Evolutionary conservation across 495 filamentous ascomycete genomes (phyloP).

Genomic region (Xanthoparmelia taractica): DNA sequence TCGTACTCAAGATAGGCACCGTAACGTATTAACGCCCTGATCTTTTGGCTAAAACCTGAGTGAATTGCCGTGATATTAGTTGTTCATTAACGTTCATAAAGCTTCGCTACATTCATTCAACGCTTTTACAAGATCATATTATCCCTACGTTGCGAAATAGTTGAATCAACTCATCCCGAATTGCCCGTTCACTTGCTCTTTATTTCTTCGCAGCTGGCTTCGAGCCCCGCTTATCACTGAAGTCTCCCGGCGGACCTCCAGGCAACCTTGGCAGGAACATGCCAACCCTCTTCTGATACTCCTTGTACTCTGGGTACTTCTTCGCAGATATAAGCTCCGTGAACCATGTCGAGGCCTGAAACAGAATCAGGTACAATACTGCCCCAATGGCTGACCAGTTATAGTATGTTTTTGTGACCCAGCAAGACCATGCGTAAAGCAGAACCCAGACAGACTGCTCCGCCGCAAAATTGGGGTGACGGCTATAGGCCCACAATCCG

Average conservation of each 20-base stretch:
- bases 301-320: conserved; percentile 84
- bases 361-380: conserved; percentile 62
- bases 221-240: conserved; percentile 27
- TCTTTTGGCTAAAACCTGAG: no score
- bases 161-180: background rate
- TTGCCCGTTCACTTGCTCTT: background rate
- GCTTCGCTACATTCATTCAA: background rate
- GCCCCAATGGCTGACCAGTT: conserved; percentile 77
- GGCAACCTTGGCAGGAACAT: conserved; percentile 67
- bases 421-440: conserved; percentile 81
- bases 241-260: conserved; percentile 35
- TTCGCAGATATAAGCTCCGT: conserved; percentile 70
- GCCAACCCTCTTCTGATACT: conserved; percentile 76
- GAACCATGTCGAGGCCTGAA: conserved; percentile 80
- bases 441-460: conserved; percentile 88
- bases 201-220: conserved; percentile 10
- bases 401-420: conserved; percentile 55
- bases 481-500: conserved; percentile 76
- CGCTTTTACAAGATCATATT: background rate
- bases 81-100: background rate
- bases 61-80: background rate
- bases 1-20: background rate
- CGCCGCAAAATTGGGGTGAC: conserved; percentile 90
- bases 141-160: background rate
- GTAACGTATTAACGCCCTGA: background rate